These are phyloP conservation scores for Lactarius hatsudake DNA, from an alignment of 768 basidiomycete species.

Conservation along the genomic window DNA sequence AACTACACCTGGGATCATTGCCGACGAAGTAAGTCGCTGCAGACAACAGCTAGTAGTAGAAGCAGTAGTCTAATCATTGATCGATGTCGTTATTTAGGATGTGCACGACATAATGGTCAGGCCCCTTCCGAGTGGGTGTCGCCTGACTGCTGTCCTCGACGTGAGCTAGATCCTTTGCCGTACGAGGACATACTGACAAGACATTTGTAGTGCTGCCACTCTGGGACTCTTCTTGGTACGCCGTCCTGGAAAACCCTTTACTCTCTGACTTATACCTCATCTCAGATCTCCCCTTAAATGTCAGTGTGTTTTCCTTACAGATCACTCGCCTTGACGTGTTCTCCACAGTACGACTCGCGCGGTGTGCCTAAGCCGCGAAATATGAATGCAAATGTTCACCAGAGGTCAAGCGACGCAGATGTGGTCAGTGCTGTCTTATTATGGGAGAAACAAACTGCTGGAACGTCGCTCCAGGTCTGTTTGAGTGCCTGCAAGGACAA, in stretches of 20 bases:
- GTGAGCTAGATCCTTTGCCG: neutral
- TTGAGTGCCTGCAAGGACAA: neutral
- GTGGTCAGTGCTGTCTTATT: neutral
- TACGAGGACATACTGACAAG: neutral
- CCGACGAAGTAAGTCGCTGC: neutral
- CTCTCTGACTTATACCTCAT: neutral
- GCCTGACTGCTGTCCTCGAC: slow-evolving; percentile 9
- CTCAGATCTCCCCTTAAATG: slow-evolving; percentile 6
- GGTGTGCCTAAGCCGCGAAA: neutral
- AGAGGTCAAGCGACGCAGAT: neutral
- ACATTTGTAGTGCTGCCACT: slow-evolving; percentile 5
- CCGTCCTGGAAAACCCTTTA: neutral
- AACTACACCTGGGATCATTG: neutral
- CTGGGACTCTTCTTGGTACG: slow-evolving; percentile 11
- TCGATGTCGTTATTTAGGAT: neutral
- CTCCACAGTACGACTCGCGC: neutral
- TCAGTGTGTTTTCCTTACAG: neutral
- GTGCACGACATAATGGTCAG: slow-evolving; percentile 9
- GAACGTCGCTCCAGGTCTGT: neutral
- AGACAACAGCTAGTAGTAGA: too few species aligned
- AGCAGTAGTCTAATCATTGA: neutral
- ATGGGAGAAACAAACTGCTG: neutral
- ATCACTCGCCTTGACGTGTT: neutral
- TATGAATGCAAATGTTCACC: neutral
- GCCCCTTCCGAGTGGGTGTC: slow-evolving; percentile 1